A percentile compares a stretch with the other conserved stretches of the same genome.
phyloP scores from a whole-genome alignment of 176 grass and related monocot species.

The Microstegium vimineum region DNA sequence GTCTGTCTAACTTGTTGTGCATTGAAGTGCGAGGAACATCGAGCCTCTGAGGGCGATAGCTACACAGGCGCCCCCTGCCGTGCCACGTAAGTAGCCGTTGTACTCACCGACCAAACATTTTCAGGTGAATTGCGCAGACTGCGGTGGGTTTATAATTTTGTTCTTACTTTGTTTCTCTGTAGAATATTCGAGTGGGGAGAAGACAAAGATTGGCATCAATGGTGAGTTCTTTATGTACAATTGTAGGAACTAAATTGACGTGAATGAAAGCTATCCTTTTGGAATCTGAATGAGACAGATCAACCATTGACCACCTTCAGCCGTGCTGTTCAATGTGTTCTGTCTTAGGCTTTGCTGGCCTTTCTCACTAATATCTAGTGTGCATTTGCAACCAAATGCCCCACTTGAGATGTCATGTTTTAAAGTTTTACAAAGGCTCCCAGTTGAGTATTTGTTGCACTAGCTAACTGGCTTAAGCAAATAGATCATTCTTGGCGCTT shows the following conservation, averaged over 20 bases:
- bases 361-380: background rate
- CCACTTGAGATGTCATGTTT: background rate
- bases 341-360: background rate
- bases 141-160: background rate
- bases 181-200: conserved; percentile 76
- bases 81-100: conserved; percentile 55
- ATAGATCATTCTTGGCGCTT: background rate
- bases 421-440: background rate
- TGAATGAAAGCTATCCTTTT: background rate
- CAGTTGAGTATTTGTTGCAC: background rate
- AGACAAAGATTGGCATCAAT: conserved; percentile 89
- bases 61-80: conserved; percentile 61
- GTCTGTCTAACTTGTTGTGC: background rate
- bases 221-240: conserved; percentile 43
- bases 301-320: background rate
- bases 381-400: background rate
- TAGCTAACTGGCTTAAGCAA: background rate
- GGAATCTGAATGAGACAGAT: background rate
- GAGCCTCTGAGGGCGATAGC: conserved; percentile 67
- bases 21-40: conserved; percentile 49
- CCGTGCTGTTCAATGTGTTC: background rate
- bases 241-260: background rate
- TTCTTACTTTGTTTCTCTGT: conserved; percentile 21
- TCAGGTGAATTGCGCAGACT: background rate
- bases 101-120: conserved; percentile 1